A percentile compares a stretch with the other conserved stretches of the same genome.
phyloP scores from a whole-genome alignment of 2,329 filamentous ascomycete species.

The Colletotrichum musae region DNA sequence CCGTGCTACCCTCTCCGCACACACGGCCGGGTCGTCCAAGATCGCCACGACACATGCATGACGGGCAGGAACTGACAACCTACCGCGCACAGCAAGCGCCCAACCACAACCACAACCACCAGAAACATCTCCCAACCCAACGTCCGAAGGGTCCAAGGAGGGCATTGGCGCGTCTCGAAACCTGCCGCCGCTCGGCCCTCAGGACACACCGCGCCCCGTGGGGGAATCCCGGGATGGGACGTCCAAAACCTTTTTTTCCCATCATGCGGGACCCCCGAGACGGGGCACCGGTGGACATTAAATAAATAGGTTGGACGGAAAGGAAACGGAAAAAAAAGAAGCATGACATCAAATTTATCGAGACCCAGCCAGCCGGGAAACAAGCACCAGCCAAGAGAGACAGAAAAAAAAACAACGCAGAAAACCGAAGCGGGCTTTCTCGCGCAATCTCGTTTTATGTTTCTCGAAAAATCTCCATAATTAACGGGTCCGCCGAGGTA shows the following conservation, averaged over 20 bases:
- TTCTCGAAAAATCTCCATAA: constrained; percentile 31
- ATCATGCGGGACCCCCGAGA: neutral
- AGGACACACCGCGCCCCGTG: constrained; percentile 31
- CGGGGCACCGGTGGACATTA: no score
- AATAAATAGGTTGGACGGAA: neutral
- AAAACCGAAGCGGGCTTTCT: constrained; percentile 10
- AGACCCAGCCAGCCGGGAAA: constrained; percentile 1
- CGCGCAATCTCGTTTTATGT: constrained; percentile 33
- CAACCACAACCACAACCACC: constrained; percentile 22
- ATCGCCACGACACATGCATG: constrained; percentile 18
- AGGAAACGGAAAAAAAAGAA: neutral
- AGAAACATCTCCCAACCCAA: constrained; percentile 17
- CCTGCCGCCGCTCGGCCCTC: constrained; percentile 33
- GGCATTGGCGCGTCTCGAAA: constrained; percentile 39
- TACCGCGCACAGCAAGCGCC: constrained; percentile 7
- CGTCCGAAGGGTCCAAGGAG: constrained; percentile 10
- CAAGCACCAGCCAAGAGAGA: neutral
- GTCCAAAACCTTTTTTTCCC: constrained; percentile 12
- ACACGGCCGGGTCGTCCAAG: neutral
- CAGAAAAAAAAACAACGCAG: no score
- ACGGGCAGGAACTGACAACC: neutral
- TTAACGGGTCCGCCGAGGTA: constrained; percentile 28
- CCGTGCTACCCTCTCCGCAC: constrained; percentile 7
- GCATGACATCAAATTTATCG: constrained; percentile 28
- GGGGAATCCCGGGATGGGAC: constrained; percentile 35